Conservation (phyloP, 257 asterid genomes). For the Lavandula angustifolia region DNA sequence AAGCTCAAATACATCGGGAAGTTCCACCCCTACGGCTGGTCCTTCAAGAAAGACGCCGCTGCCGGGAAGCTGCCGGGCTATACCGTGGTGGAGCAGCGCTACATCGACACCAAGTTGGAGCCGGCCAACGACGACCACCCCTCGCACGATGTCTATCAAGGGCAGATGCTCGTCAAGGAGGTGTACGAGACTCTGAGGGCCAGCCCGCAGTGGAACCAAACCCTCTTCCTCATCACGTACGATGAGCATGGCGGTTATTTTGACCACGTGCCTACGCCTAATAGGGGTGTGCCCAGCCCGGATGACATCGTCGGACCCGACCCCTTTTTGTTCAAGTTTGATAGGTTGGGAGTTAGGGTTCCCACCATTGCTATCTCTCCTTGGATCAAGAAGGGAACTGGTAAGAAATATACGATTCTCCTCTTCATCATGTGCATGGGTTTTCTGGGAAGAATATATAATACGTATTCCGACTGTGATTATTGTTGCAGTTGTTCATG, state of each 20-base stretch:
- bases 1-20: slow-evolving; percentile 60
- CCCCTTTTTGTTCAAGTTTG: slow-evolving; percentile 69
- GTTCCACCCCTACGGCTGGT: slow-evolving; percentile 54
- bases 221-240: slow-evolving; percentile 67
- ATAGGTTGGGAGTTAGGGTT: slow-evolving; percentile 82
- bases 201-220: slow-evolving; percentile 87
- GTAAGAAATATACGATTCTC: slow-evolving; percentile 33
- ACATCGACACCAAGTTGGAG: slow-evolving; percentile 57
- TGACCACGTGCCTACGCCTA: slow-evolving; percentile 80
- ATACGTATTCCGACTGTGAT: not conserved
- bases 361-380: slow-evolving; percentile 75
- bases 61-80: slow-evolving; percentile 66
- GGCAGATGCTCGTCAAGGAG: slow-evolving; percentile 88
- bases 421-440: too few species aligned
- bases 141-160: slow-evolving; percentile 81
- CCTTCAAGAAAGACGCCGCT: slow-evolving; percentile 64
- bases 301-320: slow-evolving; percentile 77
- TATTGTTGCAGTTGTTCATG: slow-evolving; percentile 71
- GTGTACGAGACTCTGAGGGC: slow-evolving; percentile 81
- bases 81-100: slow-evolving; percentile 89
- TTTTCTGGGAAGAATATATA: too few species aligned
- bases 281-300: slow-evolving; percentile 71
- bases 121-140: slow-evolving; percentile 95
- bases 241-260: slow-evolving; percentile 95
- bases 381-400: slow-evolving; percentile 74